Evolutionary conservation across 352 stramenopile genomes (phyloP), one percentile per base, ranked within the genome.

Genomic region (Pythium pyrilobum): DNA sequence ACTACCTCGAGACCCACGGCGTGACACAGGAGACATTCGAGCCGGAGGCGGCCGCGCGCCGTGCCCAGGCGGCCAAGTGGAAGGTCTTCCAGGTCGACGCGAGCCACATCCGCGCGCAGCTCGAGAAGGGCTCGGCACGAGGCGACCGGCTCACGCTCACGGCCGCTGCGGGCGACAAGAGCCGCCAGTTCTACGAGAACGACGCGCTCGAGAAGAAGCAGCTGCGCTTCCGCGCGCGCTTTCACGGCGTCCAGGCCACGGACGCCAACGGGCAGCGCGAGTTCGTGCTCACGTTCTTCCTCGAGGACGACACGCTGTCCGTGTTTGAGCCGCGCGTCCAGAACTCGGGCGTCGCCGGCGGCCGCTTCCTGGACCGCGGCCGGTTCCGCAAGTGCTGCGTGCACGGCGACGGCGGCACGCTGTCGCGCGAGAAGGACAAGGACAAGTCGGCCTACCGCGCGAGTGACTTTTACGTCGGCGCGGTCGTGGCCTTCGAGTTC

Each of bases 1-100:
- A 92, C 74, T 98, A 96, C 62, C 45, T 90, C 32, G 69, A 86
- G 51, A 81, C 64, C 8, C 65, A 89, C 31, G 87, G 90, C 11
- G 68, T 97, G 31, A 86, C 79, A 3, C 91, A 97, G 33, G 79
- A 93, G 37, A 57, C 53, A 15, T 71, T 67, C 39, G 66, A 83
- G 24, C 47, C 67, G 2, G 47, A 52, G 29, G 16, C 31, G 37
- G 13, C 24, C 7, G 25, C 52, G 2, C n/a, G 40, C 33, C 36
- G 33, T 0, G 45, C 59, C 4, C 52, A 54, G 24, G 36, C 55
- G 11, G 43, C 62, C 47, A 85, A 87, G 57, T 87, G 77, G 77
- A 72, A 77, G 42, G 65, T 82, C 40, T 87, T 90, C 57, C 66
- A 72, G 24, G 55, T 56, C 64, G 60, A 53, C 4, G 47, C 64